Evolutionary conservation across 495 filamentous ascomycete species (phyloP).

Genomic region (Aspergillus nanangensis): DNA sequence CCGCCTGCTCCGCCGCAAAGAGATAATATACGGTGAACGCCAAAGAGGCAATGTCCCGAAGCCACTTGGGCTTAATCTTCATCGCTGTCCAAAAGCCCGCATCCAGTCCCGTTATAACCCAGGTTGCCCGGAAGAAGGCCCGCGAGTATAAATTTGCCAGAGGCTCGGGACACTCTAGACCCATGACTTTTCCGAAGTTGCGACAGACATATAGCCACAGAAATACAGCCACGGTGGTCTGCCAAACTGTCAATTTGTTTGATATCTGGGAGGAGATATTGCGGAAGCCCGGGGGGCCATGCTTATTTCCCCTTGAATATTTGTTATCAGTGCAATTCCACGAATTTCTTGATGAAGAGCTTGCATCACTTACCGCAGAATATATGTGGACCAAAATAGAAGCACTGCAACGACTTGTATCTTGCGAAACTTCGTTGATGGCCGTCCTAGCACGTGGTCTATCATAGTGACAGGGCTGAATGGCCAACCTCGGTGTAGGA

Average conservation of each 20-base stretch:
- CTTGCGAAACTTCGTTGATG: conserved; percentile 85
- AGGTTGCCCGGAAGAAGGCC: conserved; percentile 96
- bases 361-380: conserved; percentile 55
- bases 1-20: conserved; percentile 86
- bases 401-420: conserved; percentile 90
- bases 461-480: neutral
- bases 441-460: conserved; percentile 91
- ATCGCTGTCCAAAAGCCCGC: conserved; percentile 99
- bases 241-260: conserved; percentile 75
- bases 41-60: conserved; percentile 76
- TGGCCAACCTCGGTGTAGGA: too few species aligned
- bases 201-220: conserved; percentile 87
- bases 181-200: conserved; percentile 88
- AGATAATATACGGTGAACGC: conserved; percentile 86
- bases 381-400: conserved; percentile 84
- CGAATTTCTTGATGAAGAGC: neutral
- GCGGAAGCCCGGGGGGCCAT: conserved; percentile 79
- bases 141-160: conserved; percentile 90
- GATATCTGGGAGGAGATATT: conserved; percentile 66
- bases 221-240: conserved; percentile 80
- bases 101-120: conserved; percentile 91
- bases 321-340: neutral
- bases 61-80: conserved; percentile 77
- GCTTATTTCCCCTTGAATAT: conserved; percentile 63
- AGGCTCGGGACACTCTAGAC: conserved; percentile 88